These are phyloP conservation scores for Colletotrichum eremochloae DNA, from an alignment of 2,329 filamentous ascomycete genomes.

Conservation along the genomic window DNA sequence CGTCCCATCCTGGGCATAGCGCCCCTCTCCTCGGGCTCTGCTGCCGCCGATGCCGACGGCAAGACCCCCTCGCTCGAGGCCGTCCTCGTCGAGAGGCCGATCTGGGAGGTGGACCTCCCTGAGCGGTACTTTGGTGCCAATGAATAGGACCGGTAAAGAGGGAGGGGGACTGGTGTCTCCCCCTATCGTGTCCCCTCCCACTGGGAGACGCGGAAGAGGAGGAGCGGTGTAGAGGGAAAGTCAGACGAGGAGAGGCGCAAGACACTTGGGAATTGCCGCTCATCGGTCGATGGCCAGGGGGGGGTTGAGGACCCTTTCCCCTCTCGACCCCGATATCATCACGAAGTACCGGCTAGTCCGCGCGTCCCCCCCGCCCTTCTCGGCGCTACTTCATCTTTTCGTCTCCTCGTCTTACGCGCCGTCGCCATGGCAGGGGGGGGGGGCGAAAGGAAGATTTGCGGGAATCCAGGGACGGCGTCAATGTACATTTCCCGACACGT, in stretches of 20 bases:
- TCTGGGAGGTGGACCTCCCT: conserved; percentile 84
- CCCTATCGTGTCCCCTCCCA: not conserved
- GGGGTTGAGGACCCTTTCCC: not conserved
- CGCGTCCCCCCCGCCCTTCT: conserved; percentile 1
- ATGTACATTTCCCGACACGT: not conserved
- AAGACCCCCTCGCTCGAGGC: conserved; percentile 74
- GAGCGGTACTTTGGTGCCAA: conserved; percentile 75
- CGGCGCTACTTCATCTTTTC: not conserved
- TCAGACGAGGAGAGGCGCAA: not conserved
- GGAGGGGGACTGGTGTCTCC: too few relatives aligned
- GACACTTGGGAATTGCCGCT: not conserved
- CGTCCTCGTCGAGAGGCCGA: conserved; percentile 87
- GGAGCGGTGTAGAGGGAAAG: not conserved
- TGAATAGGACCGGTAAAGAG: conserved; percentile 58
- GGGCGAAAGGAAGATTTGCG: too few relatives aligned
- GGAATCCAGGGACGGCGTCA: not conserved
- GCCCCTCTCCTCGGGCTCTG: conserved; percentile 50
- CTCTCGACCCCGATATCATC: not conserved
- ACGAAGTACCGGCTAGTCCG: not conserved
- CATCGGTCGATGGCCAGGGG: not conserved
- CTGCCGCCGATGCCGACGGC: conserved; percentile 42
- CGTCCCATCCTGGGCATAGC: conserved; percentile 87
- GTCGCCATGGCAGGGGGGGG: not conserved
- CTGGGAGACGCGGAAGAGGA: not conserved
- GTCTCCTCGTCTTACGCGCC: not conserved